phyloP scores from a whole-genome alignment of 352 stramenopile genomes.

The Phytophthora citricola region DNA sequence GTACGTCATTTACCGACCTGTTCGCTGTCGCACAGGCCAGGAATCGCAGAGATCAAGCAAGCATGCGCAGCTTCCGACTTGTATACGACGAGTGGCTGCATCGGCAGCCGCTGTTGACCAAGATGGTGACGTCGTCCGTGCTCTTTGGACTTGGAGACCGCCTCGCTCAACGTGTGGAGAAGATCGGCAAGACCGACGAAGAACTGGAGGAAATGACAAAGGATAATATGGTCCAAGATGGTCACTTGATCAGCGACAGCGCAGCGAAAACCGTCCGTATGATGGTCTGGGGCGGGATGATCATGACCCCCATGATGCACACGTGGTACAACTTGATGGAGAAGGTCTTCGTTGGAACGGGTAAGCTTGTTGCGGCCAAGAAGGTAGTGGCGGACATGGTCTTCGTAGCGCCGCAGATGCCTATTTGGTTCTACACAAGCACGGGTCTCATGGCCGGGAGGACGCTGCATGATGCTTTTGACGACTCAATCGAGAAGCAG shows the following conservation, averaged over 20 bases:
- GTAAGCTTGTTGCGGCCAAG: conserved; percentile 32
- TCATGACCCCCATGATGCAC: conserved; percentile 89
- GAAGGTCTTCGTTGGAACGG: conserved; percentile 29
- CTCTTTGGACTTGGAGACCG: conserved; percentile 66
- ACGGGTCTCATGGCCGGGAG: conserved; percentile 39
- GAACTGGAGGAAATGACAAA: conserved; percentile 19
- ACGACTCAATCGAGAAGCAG: conserved; percentile 35
- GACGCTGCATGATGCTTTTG: conserved; percentile 26
- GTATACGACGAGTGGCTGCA: conserved; percentile 58
- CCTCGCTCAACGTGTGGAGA: conserved; percentile 39
- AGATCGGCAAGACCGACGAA: conserved; percentile 27
- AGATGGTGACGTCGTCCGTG: conserved; percentile 58
- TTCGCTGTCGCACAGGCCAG: not conserved
- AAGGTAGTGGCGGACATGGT: conserved; percentile 45
- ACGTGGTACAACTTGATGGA: conserved; percentile 91
- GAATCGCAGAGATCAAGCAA: not conserved
- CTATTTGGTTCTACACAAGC: conserved; percentile 41
- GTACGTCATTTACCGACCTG: conserved; percentile 14
- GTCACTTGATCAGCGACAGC: conserved; percentile 21
- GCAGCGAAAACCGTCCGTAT: conserved; percentile 48
- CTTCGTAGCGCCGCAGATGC: conserved; percentile 38
- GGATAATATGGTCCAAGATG: conserved; percentile 10
- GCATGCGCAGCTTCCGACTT: conserved; percentile 44
- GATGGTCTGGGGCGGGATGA: conserved; percentile 87
- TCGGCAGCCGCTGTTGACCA: conserved; percentile 56